These are phyloP conservation scores for Rhynchospora pubera DNA, from an alignment of 176 grass and related monocot genomes.

Conservation along the genomic window DNA sequence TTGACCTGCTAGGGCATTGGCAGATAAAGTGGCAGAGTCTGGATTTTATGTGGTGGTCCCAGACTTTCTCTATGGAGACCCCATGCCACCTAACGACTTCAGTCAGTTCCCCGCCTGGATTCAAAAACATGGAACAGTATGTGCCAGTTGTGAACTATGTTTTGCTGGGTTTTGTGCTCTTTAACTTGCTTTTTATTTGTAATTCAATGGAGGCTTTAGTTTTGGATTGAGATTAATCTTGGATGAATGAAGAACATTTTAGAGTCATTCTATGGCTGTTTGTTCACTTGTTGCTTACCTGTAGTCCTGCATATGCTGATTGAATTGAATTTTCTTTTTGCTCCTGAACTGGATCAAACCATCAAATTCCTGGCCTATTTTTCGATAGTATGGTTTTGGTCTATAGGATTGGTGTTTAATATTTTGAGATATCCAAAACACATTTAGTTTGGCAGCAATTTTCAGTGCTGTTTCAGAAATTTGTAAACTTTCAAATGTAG, in stretches of 20 bases:
- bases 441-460: background rate
- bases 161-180: background rate
- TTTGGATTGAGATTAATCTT: background rate
- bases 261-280: background rate
- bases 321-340: background rate
- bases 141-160: background rate
- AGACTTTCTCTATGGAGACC: constrained; percentile 40
- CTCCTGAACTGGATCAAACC: background rate
- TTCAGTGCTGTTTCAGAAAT: background rate
- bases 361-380: background rate
- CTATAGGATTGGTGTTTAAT: background rate
- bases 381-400: background rate
- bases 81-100: background rate
- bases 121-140: constrained; percentile 24
- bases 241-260: background rate
- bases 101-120: constrained; percentile 13
- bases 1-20: constrained; percentile 29
- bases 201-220: background rate
- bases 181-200: background rate
- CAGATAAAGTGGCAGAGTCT: constrained; percentile 28
- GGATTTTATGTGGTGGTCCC: constrained; percentile 36
- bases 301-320: background rate
- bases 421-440: background rate
- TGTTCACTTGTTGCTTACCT: background rate
- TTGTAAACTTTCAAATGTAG: background rate